Percentiles rank a stretch among this genome's conserved stretches.
These are phyloP conservation scores for Neofusicoccum sp. DNA, from an alignment of 2,329 filamentous ascomycete genomes.

Conservation along the genomic window DNA sequence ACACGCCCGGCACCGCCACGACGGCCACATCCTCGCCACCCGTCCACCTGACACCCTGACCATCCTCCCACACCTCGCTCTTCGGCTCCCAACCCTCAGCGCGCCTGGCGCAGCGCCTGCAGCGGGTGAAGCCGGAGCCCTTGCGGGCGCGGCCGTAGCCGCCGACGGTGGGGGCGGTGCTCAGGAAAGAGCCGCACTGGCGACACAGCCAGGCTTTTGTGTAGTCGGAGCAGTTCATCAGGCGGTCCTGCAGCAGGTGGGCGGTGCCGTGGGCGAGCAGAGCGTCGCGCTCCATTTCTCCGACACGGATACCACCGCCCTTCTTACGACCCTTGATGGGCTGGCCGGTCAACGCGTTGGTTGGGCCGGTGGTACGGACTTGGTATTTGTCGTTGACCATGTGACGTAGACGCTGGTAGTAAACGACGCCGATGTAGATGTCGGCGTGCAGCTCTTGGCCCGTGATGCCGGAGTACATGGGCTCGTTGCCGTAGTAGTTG, in stretches of 20 bases:
- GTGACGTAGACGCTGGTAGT: conserved; percentile 96
- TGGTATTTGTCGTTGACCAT: conserved; percentile 99
- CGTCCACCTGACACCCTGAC: conserved; percentile 75
- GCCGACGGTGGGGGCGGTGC: conserved; percentile 72
- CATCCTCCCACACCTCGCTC: conserved; percentile 83
- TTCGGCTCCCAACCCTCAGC: conserved; percentile 54
- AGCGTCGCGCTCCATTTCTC: conserved; percentile 98
- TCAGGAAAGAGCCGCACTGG: conserved; percentile 84
- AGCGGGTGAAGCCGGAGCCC: conserved; percentile 67
- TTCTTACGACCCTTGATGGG: conserved; percentile 96
- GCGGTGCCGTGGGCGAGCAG: conserved; percentile 92
- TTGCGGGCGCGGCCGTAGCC: conserved; percentile 60
- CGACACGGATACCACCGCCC: conserved; percentile 96
- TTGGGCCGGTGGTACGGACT: conserved; percentile 90
- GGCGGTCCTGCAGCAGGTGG: conserved; percentile 88
- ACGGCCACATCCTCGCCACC: conserved; percentile 89
- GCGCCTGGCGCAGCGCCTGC: conserved; percentile 70
- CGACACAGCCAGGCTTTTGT: conserved; percentile 86
- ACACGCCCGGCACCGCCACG: conserved; percentile 86
- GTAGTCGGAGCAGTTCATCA: conserved; percentile 97
- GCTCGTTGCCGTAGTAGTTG: conserved; percentile 98
- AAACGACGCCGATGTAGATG: conserved; percentile 95
- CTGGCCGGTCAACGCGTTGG: conserved; percentile 87
- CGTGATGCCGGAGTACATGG: conserved; percentile 97
- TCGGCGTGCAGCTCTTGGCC: conserved; percentile 91